These are phyloP conservation scores for Nidularia pulvinata DNA, from an alignment of 768 basidiomycete species.

Conservation along the genomic window DNA sequence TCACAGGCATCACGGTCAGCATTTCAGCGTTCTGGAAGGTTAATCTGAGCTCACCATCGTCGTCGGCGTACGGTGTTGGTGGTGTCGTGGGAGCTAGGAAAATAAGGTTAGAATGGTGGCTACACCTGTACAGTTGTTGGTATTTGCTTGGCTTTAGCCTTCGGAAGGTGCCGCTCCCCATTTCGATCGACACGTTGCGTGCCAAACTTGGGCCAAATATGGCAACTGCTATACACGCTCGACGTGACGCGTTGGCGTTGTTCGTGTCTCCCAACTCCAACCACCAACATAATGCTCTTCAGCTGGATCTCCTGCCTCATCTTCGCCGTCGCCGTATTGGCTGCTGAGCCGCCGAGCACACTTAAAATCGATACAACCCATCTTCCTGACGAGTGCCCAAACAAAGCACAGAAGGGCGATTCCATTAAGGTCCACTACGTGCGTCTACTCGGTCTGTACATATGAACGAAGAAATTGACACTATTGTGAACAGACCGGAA, in stretches of 20 bases:
- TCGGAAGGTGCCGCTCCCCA: background rate
- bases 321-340: conserved; percentile 45
- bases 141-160: background rate
- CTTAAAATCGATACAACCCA: conserved; percentile 64
- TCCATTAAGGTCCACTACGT: conserved; percentile 80
- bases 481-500: conserved; percentile 64
- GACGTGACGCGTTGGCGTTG: too few species aligned
- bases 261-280: background rate
- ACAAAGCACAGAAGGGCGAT: conserved; percentile 62
- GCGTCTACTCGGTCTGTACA: conserved; percentile 8
- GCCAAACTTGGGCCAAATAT: too few species aligned
- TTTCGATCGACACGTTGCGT: too few species aligned
- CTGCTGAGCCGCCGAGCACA: conserved; percentile 43
- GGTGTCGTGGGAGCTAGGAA: background rate
- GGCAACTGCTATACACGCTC: too few species aligned
- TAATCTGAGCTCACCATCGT: background rate
- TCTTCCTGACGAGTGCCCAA: conserved; percentile 54
- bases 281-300: conserved; percentile 45
- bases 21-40: background rate
- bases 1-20: background rate
- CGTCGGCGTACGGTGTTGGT: background rate
- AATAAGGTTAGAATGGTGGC: background rate
- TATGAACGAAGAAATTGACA: background rate
- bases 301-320: conserved; percentile 44
- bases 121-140: background rate